Evolutionary conservation across 2,329 filamentous ascomycete species (phyloP).

Genomic region (Neofusicoccum sp.): DNA sequence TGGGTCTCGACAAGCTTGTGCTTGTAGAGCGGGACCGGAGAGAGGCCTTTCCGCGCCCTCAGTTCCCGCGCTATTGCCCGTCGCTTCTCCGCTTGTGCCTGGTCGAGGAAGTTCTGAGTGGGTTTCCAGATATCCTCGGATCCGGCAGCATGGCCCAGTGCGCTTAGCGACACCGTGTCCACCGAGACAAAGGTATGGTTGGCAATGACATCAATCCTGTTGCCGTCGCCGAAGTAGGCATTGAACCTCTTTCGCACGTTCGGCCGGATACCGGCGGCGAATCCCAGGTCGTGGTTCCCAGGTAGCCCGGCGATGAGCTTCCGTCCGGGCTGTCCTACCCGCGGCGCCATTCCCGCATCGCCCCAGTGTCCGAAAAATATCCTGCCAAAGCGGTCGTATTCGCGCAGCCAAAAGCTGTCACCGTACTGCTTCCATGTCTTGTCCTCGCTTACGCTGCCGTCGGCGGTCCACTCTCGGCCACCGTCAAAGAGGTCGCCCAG

Average conservation of each 20-base stretch:
- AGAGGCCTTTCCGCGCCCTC: slow-evolving; percentile 60
- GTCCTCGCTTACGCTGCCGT: slow-evolving; percentile 52
- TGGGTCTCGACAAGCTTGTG: slow-evolving; percentile 60
- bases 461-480: slow-evolving; percentile 88
- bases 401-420: slow-evolving; percentile 78
- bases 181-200: slow-evolving; percentile 96
- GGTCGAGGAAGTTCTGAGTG: slow-evolving; percentile 70
- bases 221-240: slow-evolving; percentile 86
- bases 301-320: slow-evolving; percentile 83
- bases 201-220: slow-evolving; percentile 83
- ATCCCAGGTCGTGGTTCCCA: slow-evolving; percentile 93
- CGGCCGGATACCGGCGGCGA: slow-evolving; percentile 78
- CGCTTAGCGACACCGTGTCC: slow-evolving; percentile 84
- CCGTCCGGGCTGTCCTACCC: slow-evolving; percentile 62
- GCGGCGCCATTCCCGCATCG: slow-evolving; percentile 54
- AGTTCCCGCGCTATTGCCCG: slow-evolving; percentile 70
- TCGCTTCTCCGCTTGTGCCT: slow-evolving; percentile 62
- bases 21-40: slow-evolving; percentile 54
- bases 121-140: slow-evolving; percentile 69
- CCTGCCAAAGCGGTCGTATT: slow-evolving; percentile 80
- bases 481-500: slow-evolving; percentile 94
- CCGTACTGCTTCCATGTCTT: slow-evolving; percentile 73
- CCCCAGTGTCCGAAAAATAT: slow-evolving; percentile 77
- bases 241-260: slow-evolving; percentile 80
- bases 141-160: slow-evolving; percentile 56